A percentile compares a stretch with the other conserved stretches of the same genome.
Conservation (phyloP, 2,329 filamentous ascomycete genomes). For the Colletotrichum endophyticum region DNA sequence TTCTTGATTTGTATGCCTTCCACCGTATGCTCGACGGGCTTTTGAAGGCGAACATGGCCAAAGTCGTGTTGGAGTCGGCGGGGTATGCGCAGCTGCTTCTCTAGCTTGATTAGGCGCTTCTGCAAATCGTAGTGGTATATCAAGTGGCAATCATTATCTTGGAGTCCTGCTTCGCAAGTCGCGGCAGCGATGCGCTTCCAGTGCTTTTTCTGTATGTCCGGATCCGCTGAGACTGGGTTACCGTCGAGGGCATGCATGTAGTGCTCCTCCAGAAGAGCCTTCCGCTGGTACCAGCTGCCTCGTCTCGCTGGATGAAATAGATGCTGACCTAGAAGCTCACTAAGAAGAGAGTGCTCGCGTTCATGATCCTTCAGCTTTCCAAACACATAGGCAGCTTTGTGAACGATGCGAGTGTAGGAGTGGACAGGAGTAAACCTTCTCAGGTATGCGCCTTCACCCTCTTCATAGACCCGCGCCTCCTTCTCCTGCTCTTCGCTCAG, state of each 20-base stretch:
- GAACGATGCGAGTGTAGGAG: conserved; percentile 90
- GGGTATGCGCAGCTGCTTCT: conserved; percentile 81
- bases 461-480: conserved; percentile 78
- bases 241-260: conserved; percentile 77
- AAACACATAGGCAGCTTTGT: conserved; percentile 82
- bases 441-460: conserved; percentile 86
- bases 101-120: conserved; percentile 90
- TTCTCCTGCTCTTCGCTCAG: conserved; percentile 78
- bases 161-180: conserved; percentile 86
- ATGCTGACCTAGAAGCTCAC: conserved; percentile 77
- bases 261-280: conserved; percentile 91
- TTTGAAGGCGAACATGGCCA: conserved; percentile 78
- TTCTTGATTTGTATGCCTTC: conserved; percentile 79
- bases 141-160: conserved; percentile 87
- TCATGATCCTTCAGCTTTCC: conserved; percentile 82
- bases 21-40: conserved; percentile 76
- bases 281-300: conserved; percentile 94
- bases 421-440: conserved; percentile 89
- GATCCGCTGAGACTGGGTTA: conserved; percentile 36
- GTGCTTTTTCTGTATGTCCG: conserved; percentile 71
- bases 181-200: conserved; percentile 79
- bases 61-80: conserved; percentile 93
- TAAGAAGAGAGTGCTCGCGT: conserved; percentile 76
- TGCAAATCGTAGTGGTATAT: conserved; percentile 95
- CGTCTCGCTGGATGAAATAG: conserved; percentile 86